Base-by-base conservation (phyloP, 202 grass and related monocot genomes). In the Bolboschoenoplectus hybrid region DNA sequence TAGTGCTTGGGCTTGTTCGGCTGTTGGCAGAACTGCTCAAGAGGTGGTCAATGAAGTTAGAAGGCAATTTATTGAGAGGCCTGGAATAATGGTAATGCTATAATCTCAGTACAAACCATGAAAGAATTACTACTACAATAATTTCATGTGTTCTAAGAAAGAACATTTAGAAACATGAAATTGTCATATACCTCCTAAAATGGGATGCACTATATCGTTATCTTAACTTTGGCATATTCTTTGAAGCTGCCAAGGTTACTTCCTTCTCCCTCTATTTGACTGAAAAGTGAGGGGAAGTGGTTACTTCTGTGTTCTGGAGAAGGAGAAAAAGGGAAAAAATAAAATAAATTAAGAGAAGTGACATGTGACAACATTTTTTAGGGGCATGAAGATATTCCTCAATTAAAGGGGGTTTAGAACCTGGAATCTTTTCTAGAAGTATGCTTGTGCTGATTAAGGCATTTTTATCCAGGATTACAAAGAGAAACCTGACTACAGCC, bases 11-110 rank as follows among this genome's bases (percentile, higher is more conserved):
- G 93, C 97, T 92, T 98, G 97, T 88, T 89, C 97, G 45, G 97
- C 97, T 87, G 97, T 98, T 88, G 97, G 97, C 7, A 96, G 57
- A 98, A 98, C 97, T 90, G 97, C 97, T 79, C 97, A 98, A 80
- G 97, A 98, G 87, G 97, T 98, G 88, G 97, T 98, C 84, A 98
- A 94, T 50, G 97, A 98, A 93, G 97, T 98, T 85, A 84, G 97
- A 91, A 94, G 97, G 85, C 97, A 98, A 85, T 98, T 98, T 87
- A 91, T 94, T 11, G 97, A 98, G 97, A 95, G 97, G 65, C 97
- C 97, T 87, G 97, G 97, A 77, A 98, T 98, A 81, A 98, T 98
- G 97, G 97, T 98, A 82, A 50, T 64, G 65, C 80, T 57, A 1
- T 40, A 36, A 61, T 60, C 14, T 60, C 75, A 60, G 2, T 61